Base-by-base conservation (phyloP, 2,329 filamentous ascomycete genomes). In the Colletotrichum lentis region DNA sequence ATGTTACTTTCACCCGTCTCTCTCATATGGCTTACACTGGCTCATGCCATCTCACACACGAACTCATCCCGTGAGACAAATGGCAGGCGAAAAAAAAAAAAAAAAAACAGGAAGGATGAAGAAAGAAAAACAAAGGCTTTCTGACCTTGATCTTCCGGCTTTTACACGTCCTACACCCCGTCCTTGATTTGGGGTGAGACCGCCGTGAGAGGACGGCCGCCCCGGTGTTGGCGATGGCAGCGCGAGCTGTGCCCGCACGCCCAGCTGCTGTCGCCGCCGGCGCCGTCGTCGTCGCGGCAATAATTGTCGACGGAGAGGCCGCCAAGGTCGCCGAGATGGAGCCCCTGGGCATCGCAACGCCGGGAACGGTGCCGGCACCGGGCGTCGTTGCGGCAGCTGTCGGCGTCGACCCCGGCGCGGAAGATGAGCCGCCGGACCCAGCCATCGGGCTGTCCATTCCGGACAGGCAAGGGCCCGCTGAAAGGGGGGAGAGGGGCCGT, bases 81-180 rank as follows among this genome's bases (percentile, higher is more conserved):
- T 35, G 41, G 41, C 41, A n/a, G 14, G n/a, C 14, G 18, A 10
- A 12, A 39, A 46, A 24, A 56, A 27, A 55, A 35, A 10, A 12
- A 39, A 46, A 24, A 56, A 27, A 55, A 35, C 6, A 43, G 20
- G 14, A 31, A 63, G 6, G 24, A 52, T 3, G 35, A 50, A 37
- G 31, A 22, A 50, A n/a, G 12, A 24, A 27, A 16, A 3, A 49
- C 27, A 24, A 39, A 22, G 27, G 22, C 12, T 12, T 27, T 39
- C 68, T 50, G 31, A 71, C 70, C 64, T 86, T 86, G 60, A 85
- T 83, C 75, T 84, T 86, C 57, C 85, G 82, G 31, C 75, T 75
- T 75, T 87, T 88, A 79, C 85, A 88, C 71, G 83, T 85, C 70
- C 77, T 78, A 72, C 85, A 88, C 10, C 85, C 85, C 3, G 79